Evolutionary conservation across 176 grass and related monocot genomes (phyloP), one percentile per base, ranked within the genome.

Genomic region (Oryza brachyantha): DNA sequence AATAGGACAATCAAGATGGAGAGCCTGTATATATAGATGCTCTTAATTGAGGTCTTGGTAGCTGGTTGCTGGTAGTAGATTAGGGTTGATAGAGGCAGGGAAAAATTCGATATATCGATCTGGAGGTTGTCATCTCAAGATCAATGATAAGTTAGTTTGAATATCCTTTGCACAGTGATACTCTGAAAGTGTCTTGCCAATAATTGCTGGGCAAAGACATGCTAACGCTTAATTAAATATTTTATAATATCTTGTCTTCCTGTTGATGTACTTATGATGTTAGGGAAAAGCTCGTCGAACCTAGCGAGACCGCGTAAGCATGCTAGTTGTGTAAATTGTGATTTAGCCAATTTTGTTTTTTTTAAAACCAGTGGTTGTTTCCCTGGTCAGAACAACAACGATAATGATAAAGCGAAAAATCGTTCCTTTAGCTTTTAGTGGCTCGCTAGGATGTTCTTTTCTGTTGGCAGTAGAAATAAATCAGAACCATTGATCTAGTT

Each of bases 91-190:
- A 13, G 36, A 26, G 5, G 11, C 5, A 68, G 0, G 39, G n/a
- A 65, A 28, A 28, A 28, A 28, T 27, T 70, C 3, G 10, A 65
- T 77, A n/a, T n/a, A n/a, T 32, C 13, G 61, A 65, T 35, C 2
- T 34, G 39, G 29, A 8, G 10, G 28, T 16, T 77, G 6, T 32
- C 61, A 16, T 64, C 31, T 77, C 17, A 10, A 7, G 41, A 22
- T 61, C 32, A 45, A 77, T 65, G 74, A 64, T 77, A 77, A 64
- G 59, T 64, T 77, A 38, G 27, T 45, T 46, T 31, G 8, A 22
- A 32, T 64, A 63, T 76, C 21, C 0, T 48, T 46, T 32, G 27
- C 60, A 64, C 10, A 7, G 19, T 31, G 27, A 26, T 2, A 41
- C 16, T 63, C 16, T 45, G 7, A 77, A 77, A 65, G 12, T 9